A percentile compares a stretch with the other conserved stretches of the same genome.
Conservation (phyloP, 768 basidiomycete species). For the Tulasnella sp. region DNA sequence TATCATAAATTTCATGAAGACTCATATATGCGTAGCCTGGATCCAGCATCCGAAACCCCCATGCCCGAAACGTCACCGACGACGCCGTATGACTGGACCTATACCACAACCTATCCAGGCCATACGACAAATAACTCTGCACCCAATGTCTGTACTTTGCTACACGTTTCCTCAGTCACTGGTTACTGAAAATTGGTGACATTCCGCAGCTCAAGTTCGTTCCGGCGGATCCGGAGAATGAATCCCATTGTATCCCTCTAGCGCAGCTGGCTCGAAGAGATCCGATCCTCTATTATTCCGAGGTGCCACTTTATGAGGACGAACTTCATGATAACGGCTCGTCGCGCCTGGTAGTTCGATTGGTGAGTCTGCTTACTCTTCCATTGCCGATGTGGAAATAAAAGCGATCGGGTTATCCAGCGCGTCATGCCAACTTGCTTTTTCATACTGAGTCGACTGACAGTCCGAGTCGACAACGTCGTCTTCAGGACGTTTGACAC, state of each 20-base stretch:
- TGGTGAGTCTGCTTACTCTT: constrained; percentile 42
- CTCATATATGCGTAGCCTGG: constrained; percentile 44
- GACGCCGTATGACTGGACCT: constrained; percentile 97
- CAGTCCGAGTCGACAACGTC: constrained; percentile 89
- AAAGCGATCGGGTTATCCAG: constrained; percentile 31
- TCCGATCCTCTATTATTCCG: constrained; percentile 96
- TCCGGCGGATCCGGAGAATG: constrained; percentile 44
- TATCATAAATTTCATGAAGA: not conserved
- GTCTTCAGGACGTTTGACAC: constrained; percentile 86
- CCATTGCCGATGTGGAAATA: not conserved
- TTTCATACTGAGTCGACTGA: constrained; percentile 81
- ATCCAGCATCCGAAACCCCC: constrained; percentile 46
- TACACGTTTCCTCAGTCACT: not conserved
- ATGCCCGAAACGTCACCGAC: constrained; percentile 61
- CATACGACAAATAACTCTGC: constrained; percentile 26
- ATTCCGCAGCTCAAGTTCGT: constrained; percentile 20
- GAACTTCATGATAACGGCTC: constrained; percentile 96
- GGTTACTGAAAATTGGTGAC: not conserved
- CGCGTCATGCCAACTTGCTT: constrained; percentile 95
- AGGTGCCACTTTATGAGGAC: constrained; percentile 88
- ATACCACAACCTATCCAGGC: constrained; percentile 78
- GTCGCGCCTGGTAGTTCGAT: constrained; percentile 68
- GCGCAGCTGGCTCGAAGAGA: constrained; percentile 77
- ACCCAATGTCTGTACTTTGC: not conserved
- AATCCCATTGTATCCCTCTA: constrained; percentile 61